Evolutionary conservation across 257 asterid genomes (phyloP), one percentile per base, ranked within the genome.

Genomic region (Solanum pinnatisectum): DNA sequence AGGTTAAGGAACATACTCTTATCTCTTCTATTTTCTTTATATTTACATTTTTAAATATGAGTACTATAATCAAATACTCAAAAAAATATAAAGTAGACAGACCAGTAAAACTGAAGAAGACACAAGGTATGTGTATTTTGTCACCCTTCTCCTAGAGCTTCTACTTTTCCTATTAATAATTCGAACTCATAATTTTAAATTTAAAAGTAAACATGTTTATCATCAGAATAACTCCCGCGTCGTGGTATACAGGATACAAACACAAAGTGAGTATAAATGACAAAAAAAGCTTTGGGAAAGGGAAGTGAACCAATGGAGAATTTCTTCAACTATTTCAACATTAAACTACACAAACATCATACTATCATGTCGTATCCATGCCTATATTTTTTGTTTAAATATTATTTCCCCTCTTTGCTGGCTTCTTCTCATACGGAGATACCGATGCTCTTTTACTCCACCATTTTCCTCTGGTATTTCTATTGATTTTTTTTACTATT

Each of bases 201-300:
- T 15, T 15, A 4, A 49, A 49, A 2, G 0, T 49, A 0, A 49
- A 2, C 0, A 5, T 15, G 0, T 7, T 49, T 15, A 49, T 0
- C 20, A 5, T 49, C 1, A 0, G 6, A 49, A 2, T 49, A 49
- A 49, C 22, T 49, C 8, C 8, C 46, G 0, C 46, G 1, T 46
- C 0, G 6, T 4, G 1, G 30, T 30, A 0, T 5, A 46, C 1
- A 14, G 22, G 60, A 15, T 2, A 52, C 59, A 52, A 12, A 44
- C 44, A 12, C 16, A 14, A 44, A 1, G 59, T 15, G 22, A 49
- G 22, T 49, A 15, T 52, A 23, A 60, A 11, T 37, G 81, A 76
- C 83, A 37, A 77, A n/a, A 77, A 39, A 13, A 39, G 12, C 6
- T 7, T 49, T 35, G 15, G 42, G 76, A 84, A 84, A 20, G 60